Base-by-base conservation (phyloP, 1,139 yeast genomes). In the Hemisphaericaspora xylanilytica region DNA sequence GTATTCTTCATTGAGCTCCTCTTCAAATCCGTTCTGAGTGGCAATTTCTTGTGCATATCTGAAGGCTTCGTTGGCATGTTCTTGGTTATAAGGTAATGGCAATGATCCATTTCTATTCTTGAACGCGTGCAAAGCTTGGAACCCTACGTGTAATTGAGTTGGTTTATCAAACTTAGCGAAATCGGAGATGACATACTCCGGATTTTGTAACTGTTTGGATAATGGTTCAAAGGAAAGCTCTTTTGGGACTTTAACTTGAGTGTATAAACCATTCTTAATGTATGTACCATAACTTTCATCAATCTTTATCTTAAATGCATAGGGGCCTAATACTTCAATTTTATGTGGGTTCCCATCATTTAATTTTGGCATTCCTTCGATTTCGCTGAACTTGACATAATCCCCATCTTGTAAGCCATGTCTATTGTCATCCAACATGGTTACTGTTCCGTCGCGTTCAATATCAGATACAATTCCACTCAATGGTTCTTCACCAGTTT, bases 371-470 rank as follows among this genome's bases (percentile, higher is more conserved):
- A 77, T 70, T 17, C 97, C 97, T 51, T 82, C 78, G 26, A 90
- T 81, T 62, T 90, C 97, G n/a, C 86, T 60, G 55, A 90, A 90
- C 58, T 83, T 85, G 39, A 92, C 96, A 57, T 68, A 86, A 54
- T 86, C 86, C 14, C 97, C 97, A 60, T 88, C 96, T 66, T 89
- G 88, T 42, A 92, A 71, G 10, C 96, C 96, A 58, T 92, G 99
- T 61, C 97, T 81, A 46, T 79, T 81, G 50, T 89, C 97, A 57
- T 86, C 96, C 53, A 90, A 75, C 73, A 87, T 87, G 18, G 97
- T 85, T 25, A 92, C 96, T 4, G 90, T 83, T 39, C 98, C 98
- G 55, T 87, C 77, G n/a, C 71, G 59, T 56, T 89, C 96, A 46
- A 92, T 82, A 56, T 86, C 95, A 1, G 95, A 85, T 4, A 89